phyloP scores from a whole-genome alignment of 768 basidiomycete species.

The Imleria badia region DNA sequence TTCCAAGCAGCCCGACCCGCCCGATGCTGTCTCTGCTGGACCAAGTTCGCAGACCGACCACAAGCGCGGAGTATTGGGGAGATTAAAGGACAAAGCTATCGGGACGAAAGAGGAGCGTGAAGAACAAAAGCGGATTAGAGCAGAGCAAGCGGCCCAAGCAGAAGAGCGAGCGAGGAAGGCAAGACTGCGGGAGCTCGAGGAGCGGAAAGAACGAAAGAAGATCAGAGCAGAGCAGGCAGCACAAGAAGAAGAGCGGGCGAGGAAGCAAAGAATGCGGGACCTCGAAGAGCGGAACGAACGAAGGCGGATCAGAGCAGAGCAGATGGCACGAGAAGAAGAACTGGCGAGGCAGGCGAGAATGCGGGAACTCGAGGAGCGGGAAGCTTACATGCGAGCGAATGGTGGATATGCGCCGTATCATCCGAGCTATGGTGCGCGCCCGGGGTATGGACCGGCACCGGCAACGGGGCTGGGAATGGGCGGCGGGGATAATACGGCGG shows the following conservation, averaged over 20 bases:
- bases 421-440: slow-evolving; percentile 12
- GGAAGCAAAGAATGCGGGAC: slow-evolving; percentile 4
- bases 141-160: slow-evolving; percentile 29
- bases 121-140: slow-evolving; percentile 35
- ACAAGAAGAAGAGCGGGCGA: too few species aligned
- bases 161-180: slow-evolving; percentile 21
- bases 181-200: slow-evolving; percentile 20
- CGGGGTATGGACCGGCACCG: neutral
- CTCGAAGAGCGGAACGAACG: slow-evolving; percentile 36
- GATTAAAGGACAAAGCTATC: slow-evolving; percentile 61
- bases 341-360: too few species aligned
- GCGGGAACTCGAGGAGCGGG: slow-evolving; percentile 29
- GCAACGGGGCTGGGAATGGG: neutral
- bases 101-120: slow-evolving; percentile 67
- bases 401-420: slow-evolving; percentile 33
- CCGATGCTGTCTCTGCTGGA: neutral
- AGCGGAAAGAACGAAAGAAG: slow-evolving; percentile 24
- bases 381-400: slow-evolving; percentile 36
- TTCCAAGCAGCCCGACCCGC: neutral
- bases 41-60: slow-evolving; percentile 17
- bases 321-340: too few species aligned
- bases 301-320: too few species aligned
- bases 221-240: too few species aligned
- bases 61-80: slow-evolving; percentile 57
- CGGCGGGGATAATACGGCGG: slow-evolving; percentile 10